Base-by-base conservation (phyloP, 2,329 filamentous ascomycete genomes). In the Fonsecaea nubica region DNA sequence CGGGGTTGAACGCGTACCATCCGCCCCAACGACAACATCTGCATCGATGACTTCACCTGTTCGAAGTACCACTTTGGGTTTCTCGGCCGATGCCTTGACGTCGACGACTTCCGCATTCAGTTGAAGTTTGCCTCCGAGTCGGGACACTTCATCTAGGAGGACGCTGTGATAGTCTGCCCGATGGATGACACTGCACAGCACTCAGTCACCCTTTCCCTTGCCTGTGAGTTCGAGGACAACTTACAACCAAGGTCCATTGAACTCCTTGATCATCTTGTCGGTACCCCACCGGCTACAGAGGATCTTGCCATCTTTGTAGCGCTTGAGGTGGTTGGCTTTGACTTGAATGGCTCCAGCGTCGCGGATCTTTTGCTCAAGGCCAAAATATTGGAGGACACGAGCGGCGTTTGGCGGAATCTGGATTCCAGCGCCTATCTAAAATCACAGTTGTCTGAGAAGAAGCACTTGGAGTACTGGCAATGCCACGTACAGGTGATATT, bases 161-260 rank as follows among this genome's bases (percentile, higher is more conserved):
- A 80, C 78, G 18, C 71, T 72, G 67, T 84, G 79, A 38, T 83
- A 80, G 68, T 84, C 81, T 48, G 82, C 82, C 32, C 83, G 79
- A 72, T 85, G 82, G 10, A 84, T 74, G 53, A 67, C 65, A 40
- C 65, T 67, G 33, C 5, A 25, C 5, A 2, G 3, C 25, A 12
- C 5, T 45, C 38, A 30, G 38, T 18, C 21, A 15, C 4, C 9
- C 4, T 9, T 25, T 25, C 25, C 2, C 8, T 58, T 12, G 12
- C 9, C 2, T 9, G 3, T 12, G 32, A 38, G 36, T 5, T 45
- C 1, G 6, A 12, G 25, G 1, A 6, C 10, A 21, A 64, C 61
- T 61, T 25, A 64, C 61, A 57, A 62, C 48, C 57, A 67, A 5
- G 57, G 52, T 1, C 38, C 65, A 12, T 48, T 48, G 32, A 64